These are phyloP conservation scores for Trichoderma koningii DNA, from an alignment of 2,329 filamentous ascomycete genomes.

Conservation along the genomic window DNA sequence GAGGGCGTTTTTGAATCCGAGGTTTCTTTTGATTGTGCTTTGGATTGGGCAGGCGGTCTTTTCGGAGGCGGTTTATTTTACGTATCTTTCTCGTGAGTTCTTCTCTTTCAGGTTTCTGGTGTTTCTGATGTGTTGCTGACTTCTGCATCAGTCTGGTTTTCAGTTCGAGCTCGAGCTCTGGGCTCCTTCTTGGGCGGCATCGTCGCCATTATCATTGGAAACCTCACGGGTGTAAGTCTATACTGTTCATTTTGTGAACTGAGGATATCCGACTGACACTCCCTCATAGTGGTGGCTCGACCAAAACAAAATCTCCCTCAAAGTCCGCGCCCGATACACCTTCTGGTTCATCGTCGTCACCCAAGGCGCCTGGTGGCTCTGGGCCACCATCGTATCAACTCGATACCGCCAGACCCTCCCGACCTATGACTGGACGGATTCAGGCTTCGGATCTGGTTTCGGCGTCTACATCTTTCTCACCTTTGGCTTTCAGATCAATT, in stretches of 20 bases:
- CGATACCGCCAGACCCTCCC: constrained; percentile 59
- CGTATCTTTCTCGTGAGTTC: constrained; percentile 52
- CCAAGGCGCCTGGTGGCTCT: constrained; percentile 72
- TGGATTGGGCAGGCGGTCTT: constrained; percentile 73
- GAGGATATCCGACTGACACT: background rate
- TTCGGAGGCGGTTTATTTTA: constrained; percentile 71
- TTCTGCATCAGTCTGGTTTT: constrained; percentile 60
- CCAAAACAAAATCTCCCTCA: constrained; percentile 55
- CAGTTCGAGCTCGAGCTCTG: constrained; percentile 67
- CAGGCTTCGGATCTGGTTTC: constrained; percentile 67
- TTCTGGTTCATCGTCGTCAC: constrained; percentile 58
- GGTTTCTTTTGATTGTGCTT: constrained; percentile 65
- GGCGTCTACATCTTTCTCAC: constrained; percentile 68
- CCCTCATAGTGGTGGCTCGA: constrained; percentile 57
- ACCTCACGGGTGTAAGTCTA: constrained; percentile 59
- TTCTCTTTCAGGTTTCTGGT: background rate
- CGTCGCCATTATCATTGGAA: constrained; percentile 65
- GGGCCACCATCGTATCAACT: constrained; percentile 67
- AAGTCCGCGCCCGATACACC: constrained; percentile 53
- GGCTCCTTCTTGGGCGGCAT: constrained; percentile 72
- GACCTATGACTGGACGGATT: constrained; percentile 65
- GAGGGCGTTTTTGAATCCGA: constrained; percentile 60
- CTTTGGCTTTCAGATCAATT: constrained; percentile 71
- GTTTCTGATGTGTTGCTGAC: background rate
- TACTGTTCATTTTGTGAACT: background rate